A percentile compares a stretch with the other conserved stretches of the same genome.
Evolutionary conservation across 306 rosid genomes (phyloP).

Genomic region (Fragaria nilgerrensis): DNA sequence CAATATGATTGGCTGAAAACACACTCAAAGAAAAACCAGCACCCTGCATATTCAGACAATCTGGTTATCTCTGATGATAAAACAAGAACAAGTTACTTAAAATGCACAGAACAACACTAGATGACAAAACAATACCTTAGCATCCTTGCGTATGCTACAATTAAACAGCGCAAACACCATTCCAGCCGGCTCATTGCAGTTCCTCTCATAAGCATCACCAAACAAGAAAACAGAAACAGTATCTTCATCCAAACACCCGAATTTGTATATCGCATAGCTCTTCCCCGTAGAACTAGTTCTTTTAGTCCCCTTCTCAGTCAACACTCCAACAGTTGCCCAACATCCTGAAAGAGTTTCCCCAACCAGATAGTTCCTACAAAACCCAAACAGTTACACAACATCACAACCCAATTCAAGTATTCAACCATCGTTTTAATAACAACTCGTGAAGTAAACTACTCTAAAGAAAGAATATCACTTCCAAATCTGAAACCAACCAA

Average conservation of each 20-base stretch:
- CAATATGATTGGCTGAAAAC: constrained; percentile 55
- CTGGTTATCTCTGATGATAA: not conserved
- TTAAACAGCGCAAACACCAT: constrained; percentile 71
- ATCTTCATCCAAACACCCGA: constrained; percentile 72
- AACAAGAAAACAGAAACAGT: constrained; percentile 72
- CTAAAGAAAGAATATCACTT: not conserved
- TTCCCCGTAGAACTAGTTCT: constrained; percentile 71
- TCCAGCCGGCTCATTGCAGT: constrained; percentile 57
- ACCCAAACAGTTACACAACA: constrained; percentile 7
- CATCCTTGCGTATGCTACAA: constrained; percentile 70
- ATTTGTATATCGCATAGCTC: constrained; percentile 67
- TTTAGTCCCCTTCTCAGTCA: constrained; percentile 71
- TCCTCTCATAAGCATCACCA: constrained; percentile 79
- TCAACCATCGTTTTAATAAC: not conserved
- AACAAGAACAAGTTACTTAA: not conserved
- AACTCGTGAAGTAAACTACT: not conserved
- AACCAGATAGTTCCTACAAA: constrained; percentile 58
- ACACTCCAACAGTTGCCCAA: constrained; percentile 86
- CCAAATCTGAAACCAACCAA: not conserved
- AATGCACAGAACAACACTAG: not conserved
- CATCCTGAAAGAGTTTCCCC: constrained; percentile 77
- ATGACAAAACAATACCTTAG: constrained; percentile 41
- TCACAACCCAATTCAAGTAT: constrained; percentile 1
- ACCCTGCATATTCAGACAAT: constrained; percentile 52
- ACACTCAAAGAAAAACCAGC: constrained; percentile 76